Evolutionary conservation across 2,329 filamentous ascomycete genomes (phyloP), one percentile per base, ranked within the genome.

Genomic region (Sporothrix brasiliensis): DNA sequence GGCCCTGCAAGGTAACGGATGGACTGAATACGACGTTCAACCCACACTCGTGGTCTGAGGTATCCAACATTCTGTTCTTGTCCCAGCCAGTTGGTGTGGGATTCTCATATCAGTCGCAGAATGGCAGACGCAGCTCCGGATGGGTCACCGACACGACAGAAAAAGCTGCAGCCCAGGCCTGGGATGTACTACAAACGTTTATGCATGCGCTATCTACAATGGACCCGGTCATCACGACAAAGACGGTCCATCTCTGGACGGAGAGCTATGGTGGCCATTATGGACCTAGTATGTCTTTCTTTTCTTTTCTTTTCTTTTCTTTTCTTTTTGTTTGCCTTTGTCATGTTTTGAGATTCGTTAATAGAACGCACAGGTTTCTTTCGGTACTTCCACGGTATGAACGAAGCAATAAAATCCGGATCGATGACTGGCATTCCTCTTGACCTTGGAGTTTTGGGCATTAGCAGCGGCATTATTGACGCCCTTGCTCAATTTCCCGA

Each of bases 31-130:
- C 82, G 0, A 75, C 75, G 21, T 71, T 80, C 30, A 89, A 89
- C 71, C 85, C 85, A 0, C 88, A 85, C 80, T 85, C 85, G 2
- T 89, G 86, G 85, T 61, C 68, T 50, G 68, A 70, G 44, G 60
- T 52, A 27, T 85, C 83, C 71, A 89, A 89, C 72, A 85, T 89
- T 82, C 83, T 91, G 9, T 90, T 88, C 9, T 77, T 91, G 72
- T 88, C 91, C 75, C 85, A 91, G 77, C 89, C 76, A 0, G 74
- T 76, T 71, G 77, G 75, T 63, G 75, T 75, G 1, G 77, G 77
- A 11, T 77, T 77, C 73, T 78, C 76, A 30, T 78, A 79, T 61
- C 74, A 76, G 53, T 73, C 44, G 4, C 41, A n/a, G 3, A 21
- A 6, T 34, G 10, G 50, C n/a, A 49, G 5, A 34, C 13, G 21